These are phyloP conservation scores for Cordyceps cicadae DNA, from an alignment of 2,329 filamentous ascomycete genomes.

Conservation along the genomic window DNA sequence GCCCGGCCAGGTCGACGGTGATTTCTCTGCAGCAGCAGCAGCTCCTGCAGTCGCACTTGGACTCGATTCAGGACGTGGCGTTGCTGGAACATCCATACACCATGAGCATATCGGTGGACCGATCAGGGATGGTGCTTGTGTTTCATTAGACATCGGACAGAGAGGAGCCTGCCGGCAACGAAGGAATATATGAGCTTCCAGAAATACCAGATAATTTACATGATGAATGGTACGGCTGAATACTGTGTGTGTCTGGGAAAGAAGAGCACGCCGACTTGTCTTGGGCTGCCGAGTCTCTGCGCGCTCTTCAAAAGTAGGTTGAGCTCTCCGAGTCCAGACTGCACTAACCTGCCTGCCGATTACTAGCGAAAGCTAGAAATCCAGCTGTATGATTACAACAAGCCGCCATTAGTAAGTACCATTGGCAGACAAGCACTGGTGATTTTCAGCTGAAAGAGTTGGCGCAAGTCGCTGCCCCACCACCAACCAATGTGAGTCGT, in stretches of 20 bases:
- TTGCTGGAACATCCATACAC: constrained; percentile 82
- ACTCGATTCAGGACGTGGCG: constrained; percentile 81
- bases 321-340: too few species aligned
- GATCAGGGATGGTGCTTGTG: constrained; percentile 82
- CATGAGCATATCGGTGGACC: constrained; percentile 86
- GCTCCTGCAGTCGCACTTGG: constrained; percentile 76
- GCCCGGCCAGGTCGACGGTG: constrained; percentile 67
- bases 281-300: background rate
- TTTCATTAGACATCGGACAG: constrained; percentile 40
- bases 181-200: background rate
- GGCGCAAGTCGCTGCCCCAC: background rate
- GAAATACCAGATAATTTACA: background rate
- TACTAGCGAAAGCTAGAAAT: background rate
- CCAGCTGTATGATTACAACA: background rate
- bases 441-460: background rate
- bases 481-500: background rate
- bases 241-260: background rate
- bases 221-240: background rate
- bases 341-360: too few species aligned
- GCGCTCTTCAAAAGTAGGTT: background rate
- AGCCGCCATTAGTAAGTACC: background rate
- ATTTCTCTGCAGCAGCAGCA: constrained; percentile 84
- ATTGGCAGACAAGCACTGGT: background rate
- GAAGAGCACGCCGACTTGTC: background rate
- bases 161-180: too few species aligned